phyloP scores from a whole-genome alignment of 2,329 filamentous ascomycete genomes.

The Trichoderma asperellum region DNA sequence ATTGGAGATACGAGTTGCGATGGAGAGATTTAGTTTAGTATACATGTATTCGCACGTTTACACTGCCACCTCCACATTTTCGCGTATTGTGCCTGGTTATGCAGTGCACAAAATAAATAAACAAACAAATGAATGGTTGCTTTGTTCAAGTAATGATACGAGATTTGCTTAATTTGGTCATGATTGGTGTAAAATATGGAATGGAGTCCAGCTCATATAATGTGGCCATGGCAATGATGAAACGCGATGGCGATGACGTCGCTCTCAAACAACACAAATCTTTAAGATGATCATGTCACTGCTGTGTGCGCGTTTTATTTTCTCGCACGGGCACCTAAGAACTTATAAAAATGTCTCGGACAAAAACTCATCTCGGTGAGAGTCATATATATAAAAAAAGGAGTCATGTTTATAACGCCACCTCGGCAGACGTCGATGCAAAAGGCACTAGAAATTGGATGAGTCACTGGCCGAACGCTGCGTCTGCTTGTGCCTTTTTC shows the following conservation, averaged over 20 bases:
- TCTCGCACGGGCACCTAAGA: no score
- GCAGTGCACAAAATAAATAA: not conserved
- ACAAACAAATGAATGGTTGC: not conserved
- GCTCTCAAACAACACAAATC: not conserved
- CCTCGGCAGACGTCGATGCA: not conserved
- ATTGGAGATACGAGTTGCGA: not conserved
- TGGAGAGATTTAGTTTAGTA: not conserved
- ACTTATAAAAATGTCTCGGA: not conserved
- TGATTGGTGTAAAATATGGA: no score
- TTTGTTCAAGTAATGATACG: not conserved
- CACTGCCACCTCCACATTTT: slow-evolving; percentile 24
- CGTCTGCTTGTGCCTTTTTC: not conserved
- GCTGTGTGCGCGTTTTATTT: no score
- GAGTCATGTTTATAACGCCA: not conserved
- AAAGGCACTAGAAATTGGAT: slow-evolving; percentile 2
- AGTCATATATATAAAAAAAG: not conserved
- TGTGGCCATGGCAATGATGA: not conserved
- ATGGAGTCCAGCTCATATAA: not conserved
- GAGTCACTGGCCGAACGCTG: slow-evolving; percentile 24
- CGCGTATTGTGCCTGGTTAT: not conserved
- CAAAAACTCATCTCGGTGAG: not conserved
- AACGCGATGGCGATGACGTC: not conserved
- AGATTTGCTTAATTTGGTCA: not conserved
- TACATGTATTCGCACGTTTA: not conserved
- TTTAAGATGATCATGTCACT: not conserved